These are phyloP conservation scores for Mucor lusitanicus DNA, from an alignment of 371 early-diverging fungal species.

Conservation along the genomic window DNA sequence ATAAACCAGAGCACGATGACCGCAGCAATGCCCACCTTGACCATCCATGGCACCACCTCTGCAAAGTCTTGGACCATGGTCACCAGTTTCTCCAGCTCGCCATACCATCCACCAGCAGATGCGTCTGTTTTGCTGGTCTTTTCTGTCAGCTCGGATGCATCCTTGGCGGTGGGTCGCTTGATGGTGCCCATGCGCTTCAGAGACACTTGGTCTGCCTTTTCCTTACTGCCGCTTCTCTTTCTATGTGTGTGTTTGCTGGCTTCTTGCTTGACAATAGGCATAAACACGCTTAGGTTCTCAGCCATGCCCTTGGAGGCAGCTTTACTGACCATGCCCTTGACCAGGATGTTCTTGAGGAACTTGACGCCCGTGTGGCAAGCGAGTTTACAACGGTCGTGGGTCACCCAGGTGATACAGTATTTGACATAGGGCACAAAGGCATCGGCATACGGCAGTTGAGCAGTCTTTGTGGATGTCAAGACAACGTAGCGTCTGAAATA, in stretches of 20 bases:
- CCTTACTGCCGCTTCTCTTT: conserved; percentile 4
- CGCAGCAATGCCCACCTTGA: conserved; percentile 8
- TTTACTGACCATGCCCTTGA: conserved; percentile 53
- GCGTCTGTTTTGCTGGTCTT: neutral
- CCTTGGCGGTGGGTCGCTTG: conserved; percentile 10
- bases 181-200: conserved; percentile 18
- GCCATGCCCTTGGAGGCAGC: conserved; percentile 49
- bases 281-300: conserved; percentile 34
- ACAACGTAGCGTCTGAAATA: conserved; percentile 41
- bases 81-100: conserved; percentile 5
- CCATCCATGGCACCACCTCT: conserved; percentile 23
- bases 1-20: conserved; percentile 20
- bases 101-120: conserved; percentile 22
- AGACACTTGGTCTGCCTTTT: conserved; percentile 6
- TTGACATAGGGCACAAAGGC: conserved; percentile 59
- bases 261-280: conserved; percentile 34
- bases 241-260: conserved; percentile 2
- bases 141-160: neutral
- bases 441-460: conserved; percentile 61
- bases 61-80: conserved; percentile 17
- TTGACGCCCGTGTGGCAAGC: conserved; percentile 55
- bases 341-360: conserved; percentile 57
- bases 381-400: conserved; percentile 45
- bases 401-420: conserved; percentile 59
- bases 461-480: conserved; percentile 47